Evolutionary conservation across 768 basidiomycete genomes (phyloP).

Genomic region (Termitomyces sp.): DNA sequence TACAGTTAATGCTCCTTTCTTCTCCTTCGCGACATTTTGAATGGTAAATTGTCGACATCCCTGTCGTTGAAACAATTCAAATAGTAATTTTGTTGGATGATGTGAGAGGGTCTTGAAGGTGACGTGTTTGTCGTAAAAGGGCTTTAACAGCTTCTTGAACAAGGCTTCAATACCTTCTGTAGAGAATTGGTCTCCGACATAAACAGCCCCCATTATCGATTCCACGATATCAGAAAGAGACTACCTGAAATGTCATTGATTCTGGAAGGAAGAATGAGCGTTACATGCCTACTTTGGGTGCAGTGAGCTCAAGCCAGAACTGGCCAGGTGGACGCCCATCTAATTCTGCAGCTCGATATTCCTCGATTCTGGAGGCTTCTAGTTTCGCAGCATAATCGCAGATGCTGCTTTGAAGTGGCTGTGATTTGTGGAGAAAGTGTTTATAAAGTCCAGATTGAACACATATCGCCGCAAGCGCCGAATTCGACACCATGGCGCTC

Average conservation of each 20-base stretch:
- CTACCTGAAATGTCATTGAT: conserved; percentile 30
- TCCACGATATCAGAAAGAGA: conserved; percentile 77
- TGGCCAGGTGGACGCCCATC: conserved; percentile 56
- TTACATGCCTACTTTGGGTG: conserved; percentile 59
- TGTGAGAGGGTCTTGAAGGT: conserved; percentile 65
- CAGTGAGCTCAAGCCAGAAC: conserved; percentile 73
- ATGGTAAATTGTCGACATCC: conserved; percentile 66
- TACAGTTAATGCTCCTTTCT: neutral
- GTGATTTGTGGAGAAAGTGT: conserved; percentile 53
- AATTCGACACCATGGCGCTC: conserved; percentile 86
- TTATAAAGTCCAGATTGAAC: conserved; percentile 62
- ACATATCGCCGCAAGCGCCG: conserved; percentile 69
- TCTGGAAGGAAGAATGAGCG: neutral
- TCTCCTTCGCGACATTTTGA: conserved; percentile 35
- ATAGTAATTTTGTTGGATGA: conserved; percentile 72
- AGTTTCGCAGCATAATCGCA: conserved; percentile 46
- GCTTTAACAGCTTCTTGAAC: conserved; percentile 63
- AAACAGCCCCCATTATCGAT: conserved; percentile 73
- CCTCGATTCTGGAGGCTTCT: conserved; percentile 37
- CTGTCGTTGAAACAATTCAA: conserved; percentile 66
- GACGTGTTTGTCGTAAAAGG: conserved; percentile 76
- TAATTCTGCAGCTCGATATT: conserved; percentile 36
- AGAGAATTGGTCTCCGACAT: conserved; percentile 69
- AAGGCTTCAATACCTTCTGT: conserved; percentile 54
- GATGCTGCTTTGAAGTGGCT: conserved; percentile 44